A percentile compares a stretch with the other conserved stretches of the same genome.
Conservation (phyloP, 495 filamentous ascomycete genomes). For the Glonium stellatum region DNA sequence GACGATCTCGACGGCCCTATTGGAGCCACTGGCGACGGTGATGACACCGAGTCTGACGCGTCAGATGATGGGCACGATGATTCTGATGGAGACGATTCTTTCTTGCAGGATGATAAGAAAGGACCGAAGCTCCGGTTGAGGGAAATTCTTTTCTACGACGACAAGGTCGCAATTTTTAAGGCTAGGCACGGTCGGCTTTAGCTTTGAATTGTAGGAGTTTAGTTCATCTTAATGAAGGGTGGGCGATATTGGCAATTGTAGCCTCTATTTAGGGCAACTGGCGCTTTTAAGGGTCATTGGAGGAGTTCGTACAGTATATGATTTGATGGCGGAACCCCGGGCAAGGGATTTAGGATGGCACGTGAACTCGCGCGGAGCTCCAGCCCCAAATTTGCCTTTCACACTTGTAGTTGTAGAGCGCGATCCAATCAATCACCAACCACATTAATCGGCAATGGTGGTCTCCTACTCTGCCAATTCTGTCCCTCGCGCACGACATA, state of each 20-base stretch:
- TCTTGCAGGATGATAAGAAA: conserved; percentile 40
- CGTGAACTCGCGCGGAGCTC: neutral
- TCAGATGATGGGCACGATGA: conserved; percentile 44
- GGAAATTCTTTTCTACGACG: conserved; percentile 85
- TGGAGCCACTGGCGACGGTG: conserved; percentile 35
- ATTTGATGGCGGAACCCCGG: neutral
- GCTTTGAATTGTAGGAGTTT: conserved; percentile 1
- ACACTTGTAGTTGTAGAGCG: conserved; percentile 3
- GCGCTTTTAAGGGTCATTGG: neutral
- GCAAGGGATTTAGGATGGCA: neutral
- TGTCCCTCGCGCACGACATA: neutral
- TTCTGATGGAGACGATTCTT: conserved; percentile 42
- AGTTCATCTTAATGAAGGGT: neutral
- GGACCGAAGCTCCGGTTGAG: conserved; percentile 58
- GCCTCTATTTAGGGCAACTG: neutral
- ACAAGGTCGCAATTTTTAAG: conserved; percentile 79
- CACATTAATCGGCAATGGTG: neutral
- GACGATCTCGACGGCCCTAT: conserved; percentile 35
- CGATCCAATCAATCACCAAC: neutral
- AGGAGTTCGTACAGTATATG: neutral
- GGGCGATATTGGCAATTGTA: neutral
- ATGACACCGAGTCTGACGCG: conserved; percentile 36
- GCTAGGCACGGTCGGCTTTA: conserved; percentile 67
- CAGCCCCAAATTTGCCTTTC: neutral
- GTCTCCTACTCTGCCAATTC: neutral